Evolutionary conservation across 495 filamentous ascomycete genomes (phyloP).

Genomic region (Hypoxylon intermedium): DNA sequence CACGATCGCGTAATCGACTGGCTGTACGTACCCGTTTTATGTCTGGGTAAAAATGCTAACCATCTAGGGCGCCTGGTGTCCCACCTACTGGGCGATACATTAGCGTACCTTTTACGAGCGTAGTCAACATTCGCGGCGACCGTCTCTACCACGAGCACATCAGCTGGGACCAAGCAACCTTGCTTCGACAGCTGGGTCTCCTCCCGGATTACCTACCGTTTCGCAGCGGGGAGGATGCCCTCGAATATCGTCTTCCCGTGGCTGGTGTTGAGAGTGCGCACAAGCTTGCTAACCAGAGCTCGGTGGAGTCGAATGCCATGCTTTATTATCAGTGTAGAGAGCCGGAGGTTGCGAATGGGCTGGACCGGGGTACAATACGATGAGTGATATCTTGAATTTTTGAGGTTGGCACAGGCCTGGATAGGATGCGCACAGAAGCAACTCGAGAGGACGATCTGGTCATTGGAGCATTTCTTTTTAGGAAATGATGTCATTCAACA

Average conservation of each 20-base stretch:
- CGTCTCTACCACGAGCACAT: constrained; percentile 83
- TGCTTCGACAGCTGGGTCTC: constrained; percentile 78
- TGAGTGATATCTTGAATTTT: no score
- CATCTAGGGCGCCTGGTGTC: constrained; percentile 63
- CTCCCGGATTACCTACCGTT: constrained; percentile 67
- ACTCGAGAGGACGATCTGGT: no score
- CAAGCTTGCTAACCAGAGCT: constrained; percentile 70
- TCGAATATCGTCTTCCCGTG: constrained; percentile 72
- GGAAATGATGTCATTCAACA: no score
- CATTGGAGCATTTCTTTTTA: no score
- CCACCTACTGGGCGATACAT: constrained; percentile 72
- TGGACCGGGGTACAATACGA: no score
- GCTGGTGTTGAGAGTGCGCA: constrained; percentile 70
- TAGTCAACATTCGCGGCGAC: constrained; percentile 77
- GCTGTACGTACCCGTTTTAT: constrained; percentile 67
- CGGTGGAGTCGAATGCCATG: constrained; percentile 69
- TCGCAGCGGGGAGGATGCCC: constrained; percentile 50
- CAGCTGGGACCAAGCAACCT: constrained; percentile 86
- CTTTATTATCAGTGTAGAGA: constrained; percentile 49
- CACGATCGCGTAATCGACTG: constrained; percentile 77
- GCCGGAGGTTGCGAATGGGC: no score
- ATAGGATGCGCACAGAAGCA: no score
- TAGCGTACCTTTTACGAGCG: constrained; percentile 74
- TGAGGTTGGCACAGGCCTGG: no score
- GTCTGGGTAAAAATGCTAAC: no score